Conservation (phyloP, 1,139 yeast genomes). For the Lodderomyces margitis region DNA sequence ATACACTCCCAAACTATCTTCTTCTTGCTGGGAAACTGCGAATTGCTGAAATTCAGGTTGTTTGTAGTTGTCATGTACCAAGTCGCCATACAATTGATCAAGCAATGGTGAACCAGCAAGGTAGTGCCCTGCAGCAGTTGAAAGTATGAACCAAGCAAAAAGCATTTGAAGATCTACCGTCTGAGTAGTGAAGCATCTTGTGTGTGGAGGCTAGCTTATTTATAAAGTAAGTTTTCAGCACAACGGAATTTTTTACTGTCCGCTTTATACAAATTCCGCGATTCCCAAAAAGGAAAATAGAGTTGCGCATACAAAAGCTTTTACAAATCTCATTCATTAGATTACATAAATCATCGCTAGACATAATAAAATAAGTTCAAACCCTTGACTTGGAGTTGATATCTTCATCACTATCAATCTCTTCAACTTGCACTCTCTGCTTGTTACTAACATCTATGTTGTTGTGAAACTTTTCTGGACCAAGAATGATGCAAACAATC, state of each 20-base stretch:
- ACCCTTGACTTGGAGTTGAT: neutral
- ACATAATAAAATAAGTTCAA: no score
- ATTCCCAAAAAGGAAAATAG: neutral
- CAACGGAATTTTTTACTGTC: neutral
- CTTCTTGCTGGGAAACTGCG: slow-evolving; percentile 1
- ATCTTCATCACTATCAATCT: neutral
- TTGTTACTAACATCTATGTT: neutral
- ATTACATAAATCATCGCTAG: neutral
- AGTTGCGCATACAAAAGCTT: neutral
- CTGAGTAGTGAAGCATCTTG: neutral
- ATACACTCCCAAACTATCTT: neutral
- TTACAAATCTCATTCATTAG: no score
- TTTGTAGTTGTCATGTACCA: slow-evolving; percentile 9
- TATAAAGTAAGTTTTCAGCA: neutral
- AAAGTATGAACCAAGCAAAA: slow-evolving; percentile 1
- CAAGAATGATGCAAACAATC: slow-evolving; percentile 26
- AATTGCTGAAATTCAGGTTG: neutral
- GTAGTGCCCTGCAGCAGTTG: neutral
- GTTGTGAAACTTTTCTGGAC: slow-evolving; percentile 32
- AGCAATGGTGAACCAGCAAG: slow-evolving; percentile 8
- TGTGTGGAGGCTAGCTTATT: neutral
- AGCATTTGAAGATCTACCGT: neutral
- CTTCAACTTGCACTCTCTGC: neutral
- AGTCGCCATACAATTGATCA: slow-evolving; percentile 15
- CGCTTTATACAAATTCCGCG: neutral